phyloP scores from a whole-genome alignment of 208 protist species.

The Angomonas ambiguus region DNA sequence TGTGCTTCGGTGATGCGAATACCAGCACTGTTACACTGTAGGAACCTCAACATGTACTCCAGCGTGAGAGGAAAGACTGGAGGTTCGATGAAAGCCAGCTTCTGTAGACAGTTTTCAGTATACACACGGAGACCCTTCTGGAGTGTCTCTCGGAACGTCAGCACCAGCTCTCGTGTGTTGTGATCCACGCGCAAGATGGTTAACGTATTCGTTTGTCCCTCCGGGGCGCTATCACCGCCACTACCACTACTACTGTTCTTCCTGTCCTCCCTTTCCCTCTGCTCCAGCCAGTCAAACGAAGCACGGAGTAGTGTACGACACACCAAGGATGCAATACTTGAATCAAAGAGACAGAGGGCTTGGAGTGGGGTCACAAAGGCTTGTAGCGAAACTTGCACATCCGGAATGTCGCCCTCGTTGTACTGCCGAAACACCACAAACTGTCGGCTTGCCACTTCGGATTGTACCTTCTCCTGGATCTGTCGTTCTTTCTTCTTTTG shows the following conservation, averaged over 20 bases:
- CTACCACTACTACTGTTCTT: background rate
- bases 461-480: constrained; percentile 5
- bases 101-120: background rate
- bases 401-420: constrained; percentile 68
- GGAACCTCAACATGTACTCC: background rate
- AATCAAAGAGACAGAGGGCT: constrained; percentile 56
- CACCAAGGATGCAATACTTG: constrained; percentile 33
- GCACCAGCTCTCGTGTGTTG: background rate
- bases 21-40: background rate
- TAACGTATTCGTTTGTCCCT: too few relatives aligned
- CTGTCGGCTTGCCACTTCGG: background rate
- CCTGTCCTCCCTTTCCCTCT: background rate
- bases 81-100: background rate
- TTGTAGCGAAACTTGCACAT: constrained; percentile 70
- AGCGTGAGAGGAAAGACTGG: background rate
- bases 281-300: background rate
- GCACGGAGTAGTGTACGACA: constrained; percentile 10
- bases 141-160: background rate
- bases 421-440: constrained; percentile 32
- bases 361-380: constrained; percentile 81
- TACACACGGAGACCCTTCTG: background rate
- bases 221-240: background rate
- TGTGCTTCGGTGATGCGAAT: background rate
- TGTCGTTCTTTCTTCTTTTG: constrained; percentile 12
- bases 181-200: background rate